Base-by-base conservation (phyloP, 148 eudicot species). In the Fallopia convolvulus region DNA sequence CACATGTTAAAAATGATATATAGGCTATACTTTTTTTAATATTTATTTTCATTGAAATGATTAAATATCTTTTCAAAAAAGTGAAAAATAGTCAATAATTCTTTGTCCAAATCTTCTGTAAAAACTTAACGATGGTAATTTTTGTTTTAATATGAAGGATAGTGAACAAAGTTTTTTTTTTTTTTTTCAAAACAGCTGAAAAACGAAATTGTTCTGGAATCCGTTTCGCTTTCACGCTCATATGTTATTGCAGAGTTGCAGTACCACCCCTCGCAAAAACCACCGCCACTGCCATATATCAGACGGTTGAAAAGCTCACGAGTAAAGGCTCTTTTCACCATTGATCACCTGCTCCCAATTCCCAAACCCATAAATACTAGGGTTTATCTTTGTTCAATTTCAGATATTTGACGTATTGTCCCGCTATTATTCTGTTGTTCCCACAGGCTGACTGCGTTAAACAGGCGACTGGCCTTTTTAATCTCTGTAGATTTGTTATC, bases 261-360 rank as follows among this genome's bases (percentile, higher is more conserved):
- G 2, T 20, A 20, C 61, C n/a, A n/a, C n/a, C n/a, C 23, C 60
- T 20, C 61, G 18, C 61, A 26, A 58, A 58, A 63, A 30, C 17
- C 70, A 63, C 39, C 70, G 40, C 44, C 46, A 68, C 41, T 33
- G 2, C n/a, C 72, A 68, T 42, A 36, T 10, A 23, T 12, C 68
- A 61, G 61, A n/a, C 61, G 61, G 61, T 39, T 68, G 44, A 36
- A 33, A 66, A 66, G 72, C 72, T 11, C 18, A 66, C 41, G n/a
- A 66, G 42, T 36, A 33, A 36, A 52, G 9, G 32, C 8, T n/a
- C 32, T 66, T 36, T 36, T 30, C 15, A 63, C 70, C 40, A 63
- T 63, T 10, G 39, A 63, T 63, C 70, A 63, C 68, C 39, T 61
- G 39, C 70, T 26, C 39, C 6, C 72, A 36, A 7, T 17, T 65